Base-by-base conservation (phyloP, 1,284 basidiomycete genomes). In the Ceratobasidium sp. region DNA sequence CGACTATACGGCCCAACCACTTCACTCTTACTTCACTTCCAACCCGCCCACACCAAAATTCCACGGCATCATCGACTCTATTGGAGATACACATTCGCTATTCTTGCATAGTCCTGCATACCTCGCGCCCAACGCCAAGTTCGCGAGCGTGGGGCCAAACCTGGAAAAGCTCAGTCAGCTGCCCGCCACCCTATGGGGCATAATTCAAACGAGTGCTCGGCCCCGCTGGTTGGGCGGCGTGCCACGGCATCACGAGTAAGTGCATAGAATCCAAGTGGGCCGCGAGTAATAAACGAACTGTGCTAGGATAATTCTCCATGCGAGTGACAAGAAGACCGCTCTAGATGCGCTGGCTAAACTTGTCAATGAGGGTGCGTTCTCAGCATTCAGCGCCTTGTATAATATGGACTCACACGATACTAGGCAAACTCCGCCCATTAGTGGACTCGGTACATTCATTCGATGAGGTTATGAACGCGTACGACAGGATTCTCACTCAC, bases 381-480 rank as follows among this genome's bases (percentile, higher is more conserved):
- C 35, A 49, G 35, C 34, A 47, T 74, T 34, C 32, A 47, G 10
- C 22, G 15, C 31, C 15, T 42, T 50, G 17, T 22, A 35, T 17
- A 56, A 68, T 7, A 53, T 27, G 73, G 60, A 57, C 71, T 78
- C 49, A 29, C 57, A 20, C 52, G 53, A 25, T 45, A 25, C 38
- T 68, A 83, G 87, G 86, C 38, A 80, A 81, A 69, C 74, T 90
- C 2, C 85, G 84, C 72, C 81, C 87, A 0, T 73, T 82, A 0
- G 82, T 92, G 6, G 89, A 92, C 76, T 87, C 85, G 0, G 83
- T 86, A 1, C 84, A 80, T 71, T 75, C 75, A 2, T 89, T 90
- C 64, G 82, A 84, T 17, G 85, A 89, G 29, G 83, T 78, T 0
- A 74, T 83, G 45, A 79, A 84, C 71, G 90, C 88, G 2, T 92